Base-by-base conservation (phyloP, 495 filamentous ascomycete species). In the Sphaerosporella brunnea region DNA sequence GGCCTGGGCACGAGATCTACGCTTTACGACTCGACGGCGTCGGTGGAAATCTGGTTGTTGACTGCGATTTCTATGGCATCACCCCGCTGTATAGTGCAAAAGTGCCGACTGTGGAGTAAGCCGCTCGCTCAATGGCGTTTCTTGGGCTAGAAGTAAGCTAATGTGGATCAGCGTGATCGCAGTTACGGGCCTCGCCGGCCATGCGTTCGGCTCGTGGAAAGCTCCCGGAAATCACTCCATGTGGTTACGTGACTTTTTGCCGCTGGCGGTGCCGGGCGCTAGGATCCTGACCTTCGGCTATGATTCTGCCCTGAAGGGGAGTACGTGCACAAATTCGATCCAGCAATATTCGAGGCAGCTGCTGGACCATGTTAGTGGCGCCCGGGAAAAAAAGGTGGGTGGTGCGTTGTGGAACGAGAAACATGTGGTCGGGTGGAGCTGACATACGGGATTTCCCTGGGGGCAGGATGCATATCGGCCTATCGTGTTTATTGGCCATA, bases 401-500 rank as follows among this genome's bases (percentile, higher is more conserved):
- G n/a, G n/a, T n/a, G n/a, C n/a, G n/a, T n/a, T n/a, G n/a, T n/a
- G n/a, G n/a, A n/a, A 32, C 28, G 5, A 32, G 5, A 7, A 7
- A 5, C 28, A 7, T 32, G 5, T 5, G 5, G 5, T 32, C 13
- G 28, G 7, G 28, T 5, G 5, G 5, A 7, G 7, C 28, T 5
- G 5, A 32, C 28, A 32, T 32, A 32, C 28, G 15, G 7, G 28
- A 7, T 13, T 32, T 5, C 5, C 28, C 28, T 7, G 13, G 28
- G 18, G 2, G 10, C 10, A 26, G 19, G 32, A 45, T 16, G n/a
- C n/a, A 2, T 15, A 36, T 20, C 51, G 51, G 18, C 63, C 64
- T 1, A 60, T 66, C n/a, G 59, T 64, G 0, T 65, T 65, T 34
- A 50, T 64, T 23, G 60, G 58, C 0, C 63, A 64, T 51, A 66